Percentiles rank a stretch among this genome's conserved stretches.
phyloP scores from a whole-genome alignment of 306 rosid species.

The Prunus salicina region DNA sequence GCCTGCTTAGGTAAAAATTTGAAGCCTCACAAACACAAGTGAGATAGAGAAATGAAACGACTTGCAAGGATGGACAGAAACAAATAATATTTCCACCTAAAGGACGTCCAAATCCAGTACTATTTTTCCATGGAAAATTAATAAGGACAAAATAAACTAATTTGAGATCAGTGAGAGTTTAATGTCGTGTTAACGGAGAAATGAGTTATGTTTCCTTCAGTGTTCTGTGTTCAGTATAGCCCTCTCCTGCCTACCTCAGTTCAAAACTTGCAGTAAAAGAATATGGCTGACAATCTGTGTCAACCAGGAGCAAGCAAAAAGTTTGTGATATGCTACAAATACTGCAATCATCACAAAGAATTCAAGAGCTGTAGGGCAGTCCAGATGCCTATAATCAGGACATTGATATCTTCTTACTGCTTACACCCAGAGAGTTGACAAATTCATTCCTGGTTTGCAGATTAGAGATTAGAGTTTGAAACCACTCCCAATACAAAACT shows the following conservation, averaged over 20 bases:
- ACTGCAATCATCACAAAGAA: background rate
- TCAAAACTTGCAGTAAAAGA: background rate
- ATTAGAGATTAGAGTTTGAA: background rate
- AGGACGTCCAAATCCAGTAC: background rate
- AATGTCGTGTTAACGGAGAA: background rate
- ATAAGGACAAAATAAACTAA: background rate
- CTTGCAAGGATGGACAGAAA: background rate
- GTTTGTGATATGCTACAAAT: background rate
- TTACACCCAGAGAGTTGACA: background rate
- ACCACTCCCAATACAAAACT: background rate
- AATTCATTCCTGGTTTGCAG: background rate
- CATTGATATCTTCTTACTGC: background rate
- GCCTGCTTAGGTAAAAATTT: background rate
- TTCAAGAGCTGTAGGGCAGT: constrained; percentile 1
- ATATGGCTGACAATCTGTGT: background rate
- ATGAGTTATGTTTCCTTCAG: background rate
- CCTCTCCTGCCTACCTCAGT: background rate
- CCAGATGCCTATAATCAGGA: background rate
- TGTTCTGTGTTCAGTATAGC: background rate
- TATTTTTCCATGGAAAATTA: background rate
- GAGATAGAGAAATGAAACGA: background rate
- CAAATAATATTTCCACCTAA: background rate
- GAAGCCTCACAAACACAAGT: constrained; percentile 2
- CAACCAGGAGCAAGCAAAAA: background rate
- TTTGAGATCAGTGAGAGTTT: background rate